Conservation (phyloP, 306 rosid genomes). For the Dicorynia guianensis region DNA sequence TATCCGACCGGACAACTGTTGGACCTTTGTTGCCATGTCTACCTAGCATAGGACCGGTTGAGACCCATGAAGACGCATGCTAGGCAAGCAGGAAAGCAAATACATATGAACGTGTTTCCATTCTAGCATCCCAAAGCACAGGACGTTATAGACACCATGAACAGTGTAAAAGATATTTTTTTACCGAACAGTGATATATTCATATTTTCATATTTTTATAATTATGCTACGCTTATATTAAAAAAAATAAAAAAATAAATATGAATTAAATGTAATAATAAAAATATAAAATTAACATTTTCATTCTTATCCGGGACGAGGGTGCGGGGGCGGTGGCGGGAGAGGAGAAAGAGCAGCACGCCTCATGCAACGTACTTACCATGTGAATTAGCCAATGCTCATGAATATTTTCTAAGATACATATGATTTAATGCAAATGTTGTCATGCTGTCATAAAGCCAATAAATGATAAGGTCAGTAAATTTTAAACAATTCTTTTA, state of each 20-base stretch:
- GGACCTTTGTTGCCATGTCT: constrained; percentile 36
- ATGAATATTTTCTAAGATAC: background rate
- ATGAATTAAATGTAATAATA: too few relatives aligned
- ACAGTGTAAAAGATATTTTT: background rate
- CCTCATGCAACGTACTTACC: constrained; percentile 23
- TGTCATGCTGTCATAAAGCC: background rate
- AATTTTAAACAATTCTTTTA: too few relatives aligned
- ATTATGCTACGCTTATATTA: too few relatives aligned
- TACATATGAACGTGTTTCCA: background rate
- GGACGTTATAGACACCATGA: background rate
- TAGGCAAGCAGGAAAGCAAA: constrained; percentile 18
- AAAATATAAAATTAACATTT: too few relatives aligned
- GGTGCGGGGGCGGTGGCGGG: background rate
- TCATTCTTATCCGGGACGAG: constrained; percentile 15
- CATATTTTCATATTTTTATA: too few relatives aligned
- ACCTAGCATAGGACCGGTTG: background rate
- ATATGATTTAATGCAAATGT: background rate
- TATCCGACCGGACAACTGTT: constrained; percentile 25
- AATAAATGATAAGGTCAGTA: too few relatives aligned
- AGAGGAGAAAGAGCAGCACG: background rate
- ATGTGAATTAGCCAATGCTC: constrained; percentile 2
- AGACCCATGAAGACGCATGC: background rate
- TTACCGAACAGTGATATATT: too few relatives aligned
- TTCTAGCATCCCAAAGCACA: background rate
- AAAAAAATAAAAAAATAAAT: too few relatives aligned